Evolutionary conservation across 345 rosid species (phyloP), one percentile per base, ranked within the genome.

Genomic region (Syzygium oleosum): DNA sequence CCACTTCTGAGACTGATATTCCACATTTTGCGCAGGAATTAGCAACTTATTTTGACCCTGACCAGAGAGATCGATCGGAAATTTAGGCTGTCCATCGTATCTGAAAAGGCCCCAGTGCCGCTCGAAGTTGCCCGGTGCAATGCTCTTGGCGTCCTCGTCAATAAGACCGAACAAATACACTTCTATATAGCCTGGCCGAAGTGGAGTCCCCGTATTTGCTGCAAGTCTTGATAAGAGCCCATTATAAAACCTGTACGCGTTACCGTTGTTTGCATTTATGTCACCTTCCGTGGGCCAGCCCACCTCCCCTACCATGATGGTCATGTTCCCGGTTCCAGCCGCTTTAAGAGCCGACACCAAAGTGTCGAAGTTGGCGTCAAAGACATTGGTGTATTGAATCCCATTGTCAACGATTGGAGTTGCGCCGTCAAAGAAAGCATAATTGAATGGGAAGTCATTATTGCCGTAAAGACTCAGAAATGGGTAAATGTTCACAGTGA

Each of bases 401-500:
- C 84, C 85, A 9, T 87, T 86, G 52, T 92, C 93, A 17, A 84
- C 87, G 29, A 92, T 58, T 4, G 91, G 91, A 49, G 84, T 88
- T 83, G 85, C 25, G 1, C 93, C 95, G 38, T 92, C 91, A 17
- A 92, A 92, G 89, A 93, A 93, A 5, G 94, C 95, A 65, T 92
- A 93, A 86, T 93, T 92, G 17, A 91, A 2, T 0, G 94, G 95
- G 85, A 93, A 93, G 88, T 92, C 54, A 1, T 86, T 78, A 21
- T 91, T 88, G 5, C 88, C 86, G 29, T 93, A 92, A 52, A 93
- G 92, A 80, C 95, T 93, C 68, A 92, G 89, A 84, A 92, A 93
- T 2, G 94, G 95, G 51, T 93, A 93, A 84, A 93, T 93, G 52
- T 93, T 93, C 87, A 93, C 94, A 1, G 92, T 89, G 90, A 92